Conservation (phyloP, 1,139 yeast genomes). For the Zygosaccharomyces sapae region DNA sequence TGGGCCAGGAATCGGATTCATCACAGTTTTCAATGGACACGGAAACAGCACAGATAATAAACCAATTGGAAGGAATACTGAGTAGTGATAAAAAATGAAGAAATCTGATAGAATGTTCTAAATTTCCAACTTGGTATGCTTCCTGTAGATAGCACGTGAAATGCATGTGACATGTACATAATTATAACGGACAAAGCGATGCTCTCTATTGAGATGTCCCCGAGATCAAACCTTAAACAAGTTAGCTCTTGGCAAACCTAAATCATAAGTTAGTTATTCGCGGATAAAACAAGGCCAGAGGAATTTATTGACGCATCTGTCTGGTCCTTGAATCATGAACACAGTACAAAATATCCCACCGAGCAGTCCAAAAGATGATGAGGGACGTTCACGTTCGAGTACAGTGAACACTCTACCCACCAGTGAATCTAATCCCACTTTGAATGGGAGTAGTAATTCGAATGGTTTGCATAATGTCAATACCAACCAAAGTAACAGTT, state of each 20-base stretch:
- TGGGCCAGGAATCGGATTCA: conserved; percentile 53
- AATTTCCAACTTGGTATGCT: too few relatives aligned
- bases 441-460: conserved; percentile 6
- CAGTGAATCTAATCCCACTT: conserved; percentile 6
- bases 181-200: conserved; percentile 1
- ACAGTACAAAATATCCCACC: neutral
- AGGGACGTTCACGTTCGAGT: conserved; percentile 13
- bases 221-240: conserved; percentile 2
- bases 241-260: neutral
- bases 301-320: neutral
- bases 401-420: conserved; percentile 10
- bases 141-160: neutral
- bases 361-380: conserved; percentile 7
- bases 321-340: conserved; percentile 1
- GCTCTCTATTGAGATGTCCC: neutral
- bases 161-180: conserved; percentile 14
- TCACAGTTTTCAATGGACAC: conserved; percentile 58
- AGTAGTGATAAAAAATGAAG: conserved; percentile 10
- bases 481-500: neutral
- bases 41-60: conserved; percentile 43
- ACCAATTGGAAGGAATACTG: conserved; percentile 21
- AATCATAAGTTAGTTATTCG: neutral
- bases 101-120: neutral
- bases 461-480: conserved; percentile 4
- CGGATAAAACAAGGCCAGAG: neutral